Evolutionary conservation across 1,284 basidiomycete species (phyloP), one percentile per base, ranked within the genome.

Genomic region (Trichosporon sp.): DNA sequence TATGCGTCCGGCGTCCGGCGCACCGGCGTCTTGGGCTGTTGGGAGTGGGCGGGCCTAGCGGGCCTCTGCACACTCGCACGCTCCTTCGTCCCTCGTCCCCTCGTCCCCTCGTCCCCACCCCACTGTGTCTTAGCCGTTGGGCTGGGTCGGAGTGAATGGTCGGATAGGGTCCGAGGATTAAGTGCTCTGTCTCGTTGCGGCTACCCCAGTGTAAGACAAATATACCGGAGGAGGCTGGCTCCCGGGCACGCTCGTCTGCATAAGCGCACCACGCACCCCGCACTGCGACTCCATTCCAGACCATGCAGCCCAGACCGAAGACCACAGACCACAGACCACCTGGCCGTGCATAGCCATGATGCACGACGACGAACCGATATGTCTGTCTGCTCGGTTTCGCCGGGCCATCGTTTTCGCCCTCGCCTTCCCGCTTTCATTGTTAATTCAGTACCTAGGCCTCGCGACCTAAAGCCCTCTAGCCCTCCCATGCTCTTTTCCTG

Each of bases 361-460:
- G 27, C 29, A 29, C 11, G 29, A 29, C 11, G 29, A 29, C 53
- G 53, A 27, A 58, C 25, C 27, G 15, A 31, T 32, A 31, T 31
- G 56, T 60, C 56, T 60, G 56, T 21, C 56, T 31, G 13, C 7
- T 51, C 23, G 47, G 47, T 51, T 21, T 51, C 47, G n/a, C 2
- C 9, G 47, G 12, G 21, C 7, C 47, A 51, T 51, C 8, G 21
- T 51, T 51, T 51, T 25, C 56, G 56, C 29, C 18, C 56, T 60
- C 27, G 15, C 56, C 7, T 60, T 31, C 56, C 56, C 56, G 27
- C 31, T 18, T 21, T n/a, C 31, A 60, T 32, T 31, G 56, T 60
- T 18, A 60, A 60, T 60, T 60, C 56, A 60, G 56, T 60, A 60
- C 56, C 56, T 60, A 18, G 56, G 32, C 29, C 29, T 60, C n/a